A percentile compares a stretch with the other conserved stretches of the same genome.
Conservation (phyloP, 2,329 filamentous ascomycete genomes). For the Alternaria sp. region DNA sequence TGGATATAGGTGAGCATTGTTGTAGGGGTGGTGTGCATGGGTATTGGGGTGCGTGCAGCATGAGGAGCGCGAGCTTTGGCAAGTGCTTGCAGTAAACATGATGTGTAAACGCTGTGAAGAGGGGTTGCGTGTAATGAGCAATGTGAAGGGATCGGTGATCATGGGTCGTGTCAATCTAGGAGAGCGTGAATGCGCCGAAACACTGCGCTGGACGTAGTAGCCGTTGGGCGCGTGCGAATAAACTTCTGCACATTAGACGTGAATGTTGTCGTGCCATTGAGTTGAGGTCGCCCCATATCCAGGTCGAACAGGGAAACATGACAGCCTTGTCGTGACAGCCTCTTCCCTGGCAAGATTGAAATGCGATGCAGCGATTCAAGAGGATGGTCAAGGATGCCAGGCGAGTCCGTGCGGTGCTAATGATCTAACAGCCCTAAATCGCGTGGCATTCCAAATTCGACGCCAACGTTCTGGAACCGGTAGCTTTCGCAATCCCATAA, state of each 20-base stretch:
- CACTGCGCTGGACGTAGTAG: not conserved
- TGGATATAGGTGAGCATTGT: constrained; percentile 9
- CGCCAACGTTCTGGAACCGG: not conserved
- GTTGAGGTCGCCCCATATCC: not conserved
- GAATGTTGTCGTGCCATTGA: not conserved
- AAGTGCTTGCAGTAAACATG: not conserved
- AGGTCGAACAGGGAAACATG: not conserved
- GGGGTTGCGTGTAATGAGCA: too few relatives aligned
- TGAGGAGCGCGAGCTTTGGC: not conserved
- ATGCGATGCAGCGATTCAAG: not conserved
- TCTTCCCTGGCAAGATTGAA: not conserved
- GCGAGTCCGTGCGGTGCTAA: not conserved
- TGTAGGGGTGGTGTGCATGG: not conserved
- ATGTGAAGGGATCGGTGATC: not conserved
- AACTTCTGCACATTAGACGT: not conserved
- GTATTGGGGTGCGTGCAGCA: not conserved
- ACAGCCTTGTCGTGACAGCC: not conserved
- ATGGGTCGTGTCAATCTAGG: not conserved
- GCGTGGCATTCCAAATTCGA: not conserved
- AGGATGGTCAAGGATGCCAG: not conserved
- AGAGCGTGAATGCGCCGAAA: not conserved
- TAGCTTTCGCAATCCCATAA: not conserved
- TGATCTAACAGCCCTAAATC: not conserved
- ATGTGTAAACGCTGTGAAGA: not conserved
- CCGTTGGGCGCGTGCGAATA: not conserved